Base-by-base conservation (phyloP, 2,329 filamentous ascomycete genomes). In the Periglandula ipomoeae region DNA sequence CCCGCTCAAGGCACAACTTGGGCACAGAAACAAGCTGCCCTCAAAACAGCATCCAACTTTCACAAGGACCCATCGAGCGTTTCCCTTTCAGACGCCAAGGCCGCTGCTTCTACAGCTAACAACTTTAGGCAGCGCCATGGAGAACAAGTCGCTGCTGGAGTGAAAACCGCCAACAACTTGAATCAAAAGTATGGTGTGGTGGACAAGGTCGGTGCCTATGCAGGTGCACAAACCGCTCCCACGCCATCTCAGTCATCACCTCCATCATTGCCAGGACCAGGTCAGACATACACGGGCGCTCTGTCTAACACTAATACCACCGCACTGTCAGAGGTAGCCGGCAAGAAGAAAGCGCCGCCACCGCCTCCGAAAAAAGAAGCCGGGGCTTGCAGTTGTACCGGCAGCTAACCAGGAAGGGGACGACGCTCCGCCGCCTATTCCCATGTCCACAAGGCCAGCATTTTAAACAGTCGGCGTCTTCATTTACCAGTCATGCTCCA, bases 71-170 rank as follows among this genome's bases (percentile, higher is more conserved):
- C 82, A 1, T 75, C 77, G 3, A 76, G 76, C 1, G 78, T 84
- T 2, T 81, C 79, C 0, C 54, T 82, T 2, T 66, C 77, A 4
- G 81, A 87, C 57, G 72, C 77, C 8, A 72, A 70, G 50, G 66
- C 71, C 35, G 77, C 81, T 13, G 82, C 78, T 1, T 71, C 72
- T 24, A 85, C 81, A 34, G 76, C 77, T 35, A 82, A 80, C 54
- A 84, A 84, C 59, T 86, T 89, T 62, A 80, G 82, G 13, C 79
- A 87, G 60, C 70, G 82, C 24, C 83, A 88, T 57, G 79, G 82
- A 3, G 83, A 84, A 17, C 81, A 87, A 60, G 77, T 86, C 5
- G 75, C 78, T 1, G 67, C 76, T 5, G 83, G 83, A 0, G 71
- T 75, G 57, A 70, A 73, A 58, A 73, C 71, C 19, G 81, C 81